Conservation (phyloP, 2,329 filamentous ascomycete genomes). For the Amylocarpus encephaloides region DNA sequence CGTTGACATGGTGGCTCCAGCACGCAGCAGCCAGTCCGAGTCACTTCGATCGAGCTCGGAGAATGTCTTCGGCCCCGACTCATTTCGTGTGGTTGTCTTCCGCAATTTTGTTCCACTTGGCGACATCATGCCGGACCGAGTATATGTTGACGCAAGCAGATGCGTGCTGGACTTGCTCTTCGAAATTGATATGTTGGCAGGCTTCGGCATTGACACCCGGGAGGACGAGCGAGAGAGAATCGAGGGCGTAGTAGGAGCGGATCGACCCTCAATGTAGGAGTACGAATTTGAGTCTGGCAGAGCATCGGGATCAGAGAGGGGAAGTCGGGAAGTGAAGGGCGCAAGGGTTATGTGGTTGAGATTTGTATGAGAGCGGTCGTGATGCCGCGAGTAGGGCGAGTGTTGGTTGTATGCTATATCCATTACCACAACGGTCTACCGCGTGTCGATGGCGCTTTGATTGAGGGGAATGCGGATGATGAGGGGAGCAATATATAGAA, state of each 20-base stretch:
- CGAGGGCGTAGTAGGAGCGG: slow-evolving; percentile 57
- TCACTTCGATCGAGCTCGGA: slow-evolving; percentile 38
- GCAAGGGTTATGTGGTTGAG: slow-evolving; percentile 56
- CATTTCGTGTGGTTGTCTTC: slow-evolving; percentile 22
- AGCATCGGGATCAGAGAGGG: slow-evolving; percentile 48
- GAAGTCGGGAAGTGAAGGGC: slow-evolving; percentile 57
- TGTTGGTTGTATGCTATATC: slow-evolving; percentile 57
- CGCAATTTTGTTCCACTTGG: slow-evolving; percentile 20
- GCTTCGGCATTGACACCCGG: slow-evolving; percentile 39
- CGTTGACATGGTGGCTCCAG: slow-evolving; percentile 55
- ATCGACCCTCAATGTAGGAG: slow-evolving; percentile 56
- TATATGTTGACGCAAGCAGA: slow-evolving; percentile 33
- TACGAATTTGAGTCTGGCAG: slow-evolving; percentile 32
- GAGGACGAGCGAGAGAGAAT: slow-evolving; percentile 54
- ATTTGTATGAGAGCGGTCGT: slow-evolving; percentile 52
- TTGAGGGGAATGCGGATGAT: background rate
- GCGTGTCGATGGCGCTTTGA: background rate
- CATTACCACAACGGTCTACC: slow-evolving; percentile 35
- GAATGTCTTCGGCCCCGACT: slow-evolving; percentile 25
- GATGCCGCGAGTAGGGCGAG: slow-evolving; percentile 49
- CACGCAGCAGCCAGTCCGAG: slow-evolving; percentile 59
- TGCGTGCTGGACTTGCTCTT: slow-evolving; percentile 62
- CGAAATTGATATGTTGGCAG: slow-evolving; percentile 32
- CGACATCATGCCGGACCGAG: slow-evolving; percentile 25
- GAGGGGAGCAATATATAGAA: background rate